Base-by-base conservation (phyloP, 495 filamentous ascomycete genomes). In the Hypoxylon perforatum region DNA sequence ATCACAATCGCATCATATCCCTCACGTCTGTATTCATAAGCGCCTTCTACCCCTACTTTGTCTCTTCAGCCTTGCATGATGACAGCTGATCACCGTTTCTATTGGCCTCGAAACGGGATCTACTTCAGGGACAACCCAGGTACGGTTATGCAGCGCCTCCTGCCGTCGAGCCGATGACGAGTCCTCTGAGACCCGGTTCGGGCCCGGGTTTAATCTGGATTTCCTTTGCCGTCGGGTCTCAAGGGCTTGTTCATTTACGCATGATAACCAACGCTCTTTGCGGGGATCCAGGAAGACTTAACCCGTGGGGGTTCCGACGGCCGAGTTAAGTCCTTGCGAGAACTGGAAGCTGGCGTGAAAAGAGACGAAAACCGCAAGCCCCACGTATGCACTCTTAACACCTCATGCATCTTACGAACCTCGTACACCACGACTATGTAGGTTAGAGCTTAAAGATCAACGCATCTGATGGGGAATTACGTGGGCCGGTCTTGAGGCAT, bases 1-100 rank as follows among this genome's bases (percentile, higher is more conserved):
- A 7, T 44, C 18, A 22, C 25, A 28, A 28, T 28, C 25, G 3
- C 25, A n/a, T 28, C 25, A 61, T 49, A 4, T 44, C 45, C 23
- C 30, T 28, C 25, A 28, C 25, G 7, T 28, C 25, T 42, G 14
- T 42, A 42, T 42, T 12, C 39, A 15, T 22, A 21, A n/a, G 10
- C 9, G 19, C 21, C 41, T 21, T 41, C 52, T 17, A 18, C 23
- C 25, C 39, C 21, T 14, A 30, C n/a, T 21, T 53, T 28, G 11
- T 17, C 10, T 23, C 41, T 48, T 50, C 55, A 69, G 65, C 65
- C 65, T 69, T 50, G 60, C 38, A 56, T 18, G 23, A 30, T 46
- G 19, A 21, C 47, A 49, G 48, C 36, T 36, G 56, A 61, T 61
- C 56, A 17, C 18, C 51, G 50, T 66, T 56, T 60, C 35, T 45